Evolutionary conservation across 2,329 filamentous ascomycete genomes (phyloP).

Genomic region (Reticulascus tulasneorum): DNA sequence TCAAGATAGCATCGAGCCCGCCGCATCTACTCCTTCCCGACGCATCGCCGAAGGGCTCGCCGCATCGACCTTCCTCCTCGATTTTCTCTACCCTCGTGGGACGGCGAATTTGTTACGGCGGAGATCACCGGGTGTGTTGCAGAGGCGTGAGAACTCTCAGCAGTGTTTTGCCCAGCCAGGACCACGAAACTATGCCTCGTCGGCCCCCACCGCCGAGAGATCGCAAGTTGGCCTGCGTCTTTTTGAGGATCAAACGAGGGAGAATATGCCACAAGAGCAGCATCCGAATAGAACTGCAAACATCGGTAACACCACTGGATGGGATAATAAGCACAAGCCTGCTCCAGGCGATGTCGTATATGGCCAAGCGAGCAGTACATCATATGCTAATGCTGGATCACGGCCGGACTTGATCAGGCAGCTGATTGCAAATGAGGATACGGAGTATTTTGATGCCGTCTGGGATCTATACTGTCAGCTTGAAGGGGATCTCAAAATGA

Average conservation of each 20-base stretch:
- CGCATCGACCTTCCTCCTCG: conserved; percentile 48
- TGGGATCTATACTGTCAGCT: conserved; percentile 41
- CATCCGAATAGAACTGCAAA: too few relatives aligned
- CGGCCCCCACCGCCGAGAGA: too few relatives aligned
- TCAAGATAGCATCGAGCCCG: conserved; percentile 23
- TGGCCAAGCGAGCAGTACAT: too few relatives aligned
- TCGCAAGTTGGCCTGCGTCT: too few relatives aligned
- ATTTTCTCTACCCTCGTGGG: conserved; percentile 51
- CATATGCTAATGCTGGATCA: conserved; percentile 6
- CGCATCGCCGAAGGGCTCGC: conserved; percentile 27
- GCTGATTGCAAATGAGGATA: conserved; percentile 20
- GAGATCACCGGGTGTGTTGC: conserved; percentile 17
- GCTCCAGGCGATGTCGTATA: too few relatives aligned
- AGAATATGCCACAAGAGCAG: too few relatives aligned
- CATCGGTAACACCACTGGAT: too few relatives aligned
- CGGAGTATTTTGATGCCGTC: conserved; percentile 31
- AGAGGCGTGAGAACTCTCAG: too few relatives aligned
- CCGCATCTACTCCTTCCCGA: conserved; percentile 18
- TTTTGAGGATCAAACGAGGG: too few relatives aligned
- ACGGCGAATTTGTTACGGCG: conserved; percentile 39
- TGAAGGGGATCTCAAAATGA: conserved; percentile 22
- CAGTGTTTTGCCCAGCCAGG: conserved; percentile 7
- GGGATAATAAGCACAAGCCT: too few relatives aligned
- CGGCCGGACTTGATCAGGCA: conserved; percentile 13
- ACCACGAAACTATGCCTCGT: conserved; percentile 21